Evolutionary conservation across 192 early-diverging fungal genomes (phyloP), one percentile per base, ranked within the genome.

Genomic region (Anaeromyces robustus): DNA sequence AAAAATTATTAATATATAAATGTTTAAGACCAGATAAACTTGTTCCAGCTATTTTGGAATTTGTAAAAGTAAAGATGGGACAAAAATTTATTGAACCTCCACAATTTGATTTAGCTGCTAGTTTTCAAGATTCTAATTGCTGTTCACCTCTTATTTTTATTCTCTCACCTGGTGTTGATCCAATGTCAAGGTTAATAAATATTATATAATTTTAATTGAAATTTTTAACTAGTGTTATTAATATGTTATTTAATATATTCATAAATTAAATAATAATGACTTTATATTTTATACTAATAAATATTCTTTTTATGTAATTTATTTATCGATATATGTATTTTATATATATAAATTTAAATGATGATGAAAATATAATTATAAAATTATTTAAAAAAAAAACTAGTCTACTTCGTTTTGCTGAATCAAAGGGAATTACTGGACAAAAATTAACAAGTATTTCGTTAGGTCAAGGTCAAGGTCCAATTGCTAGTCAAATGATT

Each of bases 81-180:
- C 90, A 91, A 77, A 91, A 90, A 82, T 91, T 91, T 82, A 90
- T 91, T 77, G 90, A 91, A 82, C 90, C 90, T 29, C 90, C 90
- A 6, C 89, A 88, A 30, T 91, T 91, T 83, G 89, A 91, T 81
- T 79, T 91, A 39, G 85, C 84, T 6, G 90, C 86, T 59, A 90
- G 89, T 86, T 91, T 84, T 80, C 89, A 91, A 31, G 90, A 91
- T 80, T 89, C 90, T 16, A 91, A 82, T 80, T 82, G 87, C 78
- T 81, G 85, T 30, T 83, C 85, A 12, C 88, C 90, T 12, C 82
- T 91, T n/a, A 88, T 91, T 29, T 91, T 91, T 81, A 88, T 91
- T 80, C 79, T 91, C 22, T 90, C 89, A 29, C 90, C 90, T 29
- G 90, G 90, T 30, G 90, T 91, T 14, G 90, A 91, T 83, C 90